Base-by-base conservation (phyloP, 345 rosid genomes). In the Ceriops tagal region DNA sequence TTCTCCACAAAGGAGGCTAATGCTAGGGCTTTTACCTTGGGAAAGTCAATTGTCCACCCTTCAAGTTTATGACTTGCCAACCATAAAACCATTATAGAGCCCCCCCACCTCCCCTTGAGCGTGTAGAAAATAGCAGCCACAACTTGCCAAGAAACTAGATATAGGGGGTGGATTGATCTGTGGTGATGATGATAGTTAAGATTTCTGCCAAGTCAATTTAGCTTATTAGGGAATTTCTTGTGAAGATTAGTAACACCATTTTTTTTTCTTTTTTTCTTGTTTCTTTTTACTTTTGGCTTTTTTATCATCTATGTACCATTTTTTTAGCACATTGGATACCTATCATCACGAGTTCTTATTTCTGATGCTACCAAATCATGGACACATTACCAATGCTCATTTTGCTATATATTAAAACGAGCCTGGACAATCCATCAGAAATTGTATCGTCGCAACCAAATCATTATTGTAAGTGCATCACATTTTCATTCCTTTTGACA, bases 11-110 rank as follows among this genome's bases (percentile, higher is more conserved):
- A 20, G 56, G 24, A 58, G 22, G 35, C 63, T 4, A 30, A 19
- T 7, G 28, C 28, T 24, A 5, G 4, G 13, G 15, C 30, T 35
- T 65, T 65, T 57, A 5, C 28, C 66, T 73, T 66, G 71, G 78
- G 24, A 80, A 80, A 67, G 47, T 27, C 73, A 70, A 35, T 66
- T 53, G 71, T 55, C 56, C 57, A 53, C 37, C 64, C 58, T 67
- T 73, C 16, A 24, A 52, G 56, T 21, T 46, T 62, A 24, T 73
- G 56, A 43, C 34, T 61, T 61, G 5, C 62, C 68, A 61, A 21
- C 27, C 18, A 37, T 10, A 11, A 64, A 58, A 52, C 19, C 21
- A 49, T 28, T 35, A 21, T 31, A 3, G 9, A 46, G n/a, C 8
- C 0, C 6, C 32, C 31, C 32, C 5, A 5, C 15, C 8, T 58